Evolutionary conservation across 495 filamentous ascomycete species (phyloP).

Genomic region (Xylaria longipes): DNA sequence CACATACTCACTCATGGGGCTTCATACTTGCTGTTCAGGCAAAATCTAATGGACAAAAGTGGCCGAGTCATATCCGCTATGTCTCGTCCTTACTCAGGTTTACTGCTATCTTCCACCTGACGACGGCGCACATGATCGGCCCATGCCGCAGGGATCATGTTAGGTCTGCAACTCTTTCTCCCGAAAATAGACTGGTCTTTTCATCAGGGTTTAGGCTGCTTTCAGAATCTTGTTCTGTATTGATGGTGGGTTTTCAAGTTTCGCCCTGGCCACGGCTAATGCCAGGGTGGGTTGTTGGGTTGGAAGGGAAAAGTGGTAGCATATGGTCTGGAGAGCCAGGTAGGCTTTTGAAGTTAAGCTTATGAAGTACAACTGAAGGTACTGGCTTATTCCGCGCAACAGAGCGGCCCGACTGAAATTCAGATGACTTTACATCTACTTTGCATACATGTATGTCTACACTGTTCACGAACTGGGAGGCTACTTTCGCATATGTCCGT

Average conservation of each 20-base stretch:
- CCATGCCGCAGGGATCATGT: slow-evolving; percentile 33
- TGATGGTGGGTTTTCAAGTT: slow-evolving; percentile 38
- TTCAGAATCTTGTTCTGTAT: slow-evolving; percentile 42
- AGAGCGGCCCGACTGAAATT: slow-evolving; percentile 10
- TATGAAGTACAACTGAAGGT: slow-evolving; percentile 21
- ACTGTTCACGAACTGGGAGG: slow-evolving; percentile 1
- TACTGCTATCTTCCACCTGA: slow-evolving; percentile 24
- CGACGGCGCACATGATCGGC: slow-evolving; percentile 25
- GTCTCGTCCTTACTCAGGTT: slow-evolving; percentile 20
- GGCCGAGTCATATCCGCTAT: not conserved
- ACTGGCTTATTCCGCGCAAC: slow-evolving; percentile 24
- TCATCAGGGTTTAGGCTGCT: slow-evolving; percentile 38
- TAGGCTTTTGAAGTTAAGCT: slow-evolving; percentile 14
- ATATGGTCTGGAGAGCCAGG: slow-evolving; percentile 28
- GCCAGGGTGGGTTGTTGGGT: slow-evolving; percentile 33
- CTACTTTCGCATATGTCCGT: not conserved
- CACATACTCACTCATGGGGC: not conserved
- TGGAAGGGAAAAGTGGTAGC: slow-evolving; percentile 33
- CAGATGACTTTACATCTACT: slow-evolving; percentile 22
- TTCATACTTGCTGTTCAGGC: slow-evolving; percentile 16
- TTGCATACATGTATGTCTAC: slow-evolving; percentile 23
- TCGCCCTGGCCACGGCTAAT: slow-evolving; percentile 34
- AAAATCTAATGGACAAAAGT: slow-evolving; percentile 21
- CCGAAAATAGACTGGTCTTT: slow-evolving; percentile 42
- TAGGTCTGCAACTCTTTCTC: slow-evolving; percentile 35